A percentile compares a stretch with the other conserved stretches of the same genome.
Evolutionary conservation across 192 early-diverging fungal species (phyloP).

Genomic region (Mortierella hygrophila): DNA sequence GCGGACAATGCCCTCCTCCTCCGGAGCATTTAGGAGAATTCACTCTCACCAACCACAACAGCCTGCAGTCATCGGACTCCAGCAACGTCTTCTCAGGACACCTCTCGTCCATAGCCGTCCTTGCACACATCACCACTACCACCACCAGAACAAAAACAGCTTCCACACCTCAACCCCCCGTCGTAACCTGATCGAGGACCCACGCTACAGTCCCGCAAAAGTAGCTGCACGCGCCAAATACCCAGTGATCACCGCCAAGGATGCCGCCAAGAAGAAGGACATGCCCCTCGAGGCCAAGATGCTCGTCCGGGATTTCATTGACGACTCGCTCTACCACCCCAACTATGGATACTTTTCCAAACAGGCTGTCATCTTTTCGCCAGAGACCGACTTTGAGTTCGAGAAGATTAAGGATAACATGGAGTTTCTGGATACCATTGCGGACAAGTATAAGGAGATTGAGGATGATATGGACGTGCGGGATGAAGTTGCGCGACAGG

Average conservation of each 20-base stretch:
- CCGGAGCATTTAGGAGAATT: slow-evolving; percentile 18
- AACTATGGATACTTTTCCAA: slow-evolving; percentile 98
- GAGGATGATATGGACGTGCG: slow-evolving; percentile 82
- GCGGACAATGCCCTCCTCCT: background rate
- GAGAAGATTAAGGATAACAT: slow-evolving; percentile 73
- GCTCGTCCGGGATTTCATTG: slow-evolving; percentile 92
- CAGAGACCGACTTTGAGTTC: slow-evolving; percentile 74
- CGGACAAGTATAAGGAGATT: slow-evolving; percentile 82
- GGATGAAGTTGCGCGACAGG: slow-evolving; percentile 83
- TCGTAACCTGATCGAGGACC: slow-evolving; percentile 39
- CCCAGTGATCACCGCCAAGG: slow-evolving; percentile 64
- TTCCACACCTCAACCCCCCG: slow-evolving; percentile 37
- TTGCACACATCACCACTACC: no score
- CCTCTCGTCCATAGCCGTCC: background rate
- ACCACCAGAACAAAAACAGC: background rate
- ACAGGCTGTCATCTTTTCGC: slow-evolving; percentile 87
- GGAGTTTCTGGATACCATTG: slow-evolving; percentile 80
- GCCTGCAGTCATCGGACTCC: background rate
- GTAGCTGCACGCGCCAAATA: slow-evolving; percentile 58
- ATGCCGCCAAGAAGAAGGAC: slow-evolving; percentile 41
- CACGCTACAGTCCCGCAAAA: slow-evolving; percentile 44
- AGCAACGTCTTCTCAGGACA: background rate
- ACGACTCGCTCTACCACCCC: slow-evolving; percentile 96
- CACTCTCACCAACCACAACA: background rate
- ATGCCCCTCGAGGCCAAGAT: slow-evolving; percentile 74